A percentile compares a stretch with the other conserved stretches of the same genome.
phyloP scores from a whole-genome alignment of 352 stramenopile genomes.

The Phytophthora pseudosyringae region DNA sequence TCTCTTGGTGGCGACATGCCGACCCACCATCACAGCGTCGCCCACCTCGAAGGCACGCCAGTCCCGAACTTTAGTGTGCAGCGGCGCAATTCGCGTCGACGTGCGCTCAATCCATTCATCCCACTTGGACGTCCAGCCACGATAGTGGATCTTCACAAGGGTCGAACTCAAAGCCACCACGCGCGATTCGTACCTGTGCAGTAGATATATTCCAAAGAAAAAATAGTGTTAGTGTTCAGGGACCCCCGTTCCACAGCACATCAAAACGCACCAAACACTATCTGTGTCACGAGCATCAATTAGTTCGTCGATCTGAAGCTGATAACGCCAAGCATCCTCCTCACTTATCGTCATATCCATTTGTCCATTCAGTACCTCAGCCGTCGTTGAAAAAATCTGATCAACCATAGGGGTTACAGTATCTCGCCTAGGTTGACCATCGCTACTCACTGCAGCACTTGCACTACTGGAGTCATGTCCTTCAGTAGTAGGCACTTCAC shows the following conservation, averaged over 20 bases:
- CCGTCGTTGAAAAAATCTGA: constrained; percentile 16
- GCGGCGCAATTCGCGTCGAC: constrained; percentile 92
- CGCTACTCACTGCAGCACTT: neutral
- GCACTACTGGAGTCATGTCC: constrained; percentile 3
- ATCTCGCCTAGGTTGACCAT: neutral
- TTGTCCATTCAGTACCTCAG: constrained; percentile 10
- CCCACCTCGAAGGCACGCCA: constrained; percentile 66
- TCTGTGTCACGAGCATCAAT: constrained; percentile 75
- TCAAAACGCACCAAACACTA: constrained; percentile 57
- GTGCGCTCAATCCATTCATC: constrained; percentile 95
- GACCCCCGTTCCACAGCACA: neutral
- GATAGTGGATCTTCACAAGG: constrained; percentile 95
- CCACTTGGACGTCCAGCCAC: constrained; percentile 96
- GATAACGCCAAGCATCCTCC: constrained; percentile 60
- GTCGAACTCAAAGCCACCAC: constrained; percentile 50
- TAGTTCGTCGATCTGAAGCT: constrained; percentile 58
- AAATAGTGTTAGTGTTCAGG: constrained; percentile 3
- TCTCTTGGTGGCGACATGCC: constrained; percentile 24
- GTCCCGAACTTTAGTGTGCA: constrained; percentile 86
- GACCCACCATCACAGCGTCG: constrained; percentile 62
- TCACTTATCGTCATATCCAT: constrained; percentile 16
- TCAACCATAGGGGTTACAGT: neutral
- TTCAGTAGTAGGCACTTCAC: constrained; percentile 4
- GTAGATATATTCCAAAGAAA: neutral
- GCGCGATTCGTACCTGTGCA: constrained; percentile 60